Base-by-base conservation (phyloP, 495 filamentous ascomycete genomes). In the Podospora comata region DNA sequence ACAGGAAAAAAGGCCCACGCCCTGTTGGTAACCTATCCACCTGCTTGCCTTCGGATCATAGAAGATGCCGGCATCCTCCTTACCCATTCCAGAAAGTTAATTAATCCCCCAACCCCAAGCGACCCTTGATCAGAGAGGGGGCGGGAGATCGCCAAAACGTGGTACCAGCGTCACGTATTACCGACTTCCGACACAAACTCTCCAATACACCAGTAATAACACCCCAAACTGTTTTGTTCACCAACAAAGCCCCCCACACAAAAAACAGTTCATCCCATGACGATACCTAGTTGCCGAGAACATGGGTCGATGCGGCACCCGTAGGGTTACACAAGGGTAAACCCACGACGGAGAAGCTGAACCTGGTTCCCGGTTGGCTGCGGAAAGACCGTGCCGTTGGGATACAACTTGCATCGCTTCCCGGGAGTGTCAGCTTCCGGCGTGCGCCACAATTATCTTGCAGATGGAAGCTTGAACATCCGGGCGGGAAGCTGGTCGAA, bases 361-460 rank as follows among this genome's bases (percentile, higher is more conserved):
- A 48, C 13, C 39, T 2, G 39, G 9, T 16, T 48, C 2, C 39
- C 39, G 39, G 39, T 48, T 48, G 39, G 39, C 39, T 48, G 39
- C 13, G 39, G 39, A 48, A 61, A 61, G 28, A 28, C 59, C 20
- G 16, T 26, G 3, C 56, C 20, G 34, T 54, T 66, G 56, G 65
- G 16, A 59, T 7, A 30, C 53, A 59, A 59, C 55, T 58, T 58
- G 55, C 55, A 58, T 19, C n/a, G 13, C 55, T 55, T 39, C 34
- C 58, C 66, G 66, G 66, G 62, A 62, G 57, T 9, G 66, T 39
- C 66, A 67, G 66, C 66, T 62, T 67, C 66, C 60, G 66, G 66
- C 19, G 55, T 26, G 55, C 55, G 55, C 55, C 55, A 58, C 55
- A 58, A 58, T 58, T 58, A 15, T 7, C 19, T 58, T 20, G 55